phyloP scores from a whole-genome alignment of 139 green algal genomes.

The Ulvella scutata region DNA sequence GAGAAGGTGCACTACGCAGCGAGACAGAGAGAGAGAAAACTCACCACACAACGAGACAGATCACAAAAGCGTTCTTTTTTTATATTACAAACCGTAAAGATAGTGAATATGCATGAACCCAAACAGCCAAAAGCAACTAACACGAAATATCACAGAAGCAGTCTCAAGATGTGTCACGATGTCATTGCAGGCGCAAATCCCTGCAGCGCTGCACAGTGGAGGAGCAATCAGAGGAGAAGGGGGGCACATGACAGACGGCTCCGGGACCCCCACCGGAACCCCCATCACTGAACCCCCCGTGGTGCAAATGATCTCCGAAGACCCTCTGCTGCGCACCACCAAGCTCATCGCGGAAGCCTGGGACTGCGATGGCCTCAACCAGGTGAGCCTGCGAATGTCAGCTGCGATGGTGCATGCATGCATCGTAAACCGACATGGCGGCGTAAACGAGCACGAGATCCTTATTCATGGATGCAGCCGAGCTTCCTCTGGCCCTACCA shows the following conservation, averaged over 20 bases:
- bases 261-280: slow-evolving; percentile 70
- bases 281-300: slow-evolving; percentile 78
- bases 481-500: not conserved
- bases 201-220: not conserved
- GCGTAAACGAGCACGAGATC: not conserved
- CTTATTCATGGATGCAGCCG: not conserved
- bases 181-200: not conserved
- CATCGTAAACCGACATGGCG: not conserved
- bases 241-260: slow-evolving; percentile 49
- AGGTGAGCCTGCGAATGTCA: slow-evolving; percentile 38
- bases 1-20: too few relatives aligned
- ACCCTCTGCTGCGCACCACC: slow-evolving; percentile 70
- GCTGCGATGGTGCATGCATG: not conserved
- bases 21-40: too few relatives aligned
- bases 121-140: too few relatives aligned
- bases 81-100: too few relatives aligned
- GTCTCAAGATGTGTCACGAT: too few relatives aligned
- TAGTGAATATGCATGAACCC: too few relatives aligned
- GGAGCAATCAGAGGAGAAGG: slow-evolving; percentile 1
- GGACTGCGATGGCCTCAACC: slow-evolving; percentile 95
- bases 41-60: too few relatives aligned
- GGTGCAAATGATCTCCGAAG: slow-evolving; percentile 76
- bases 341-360: slow-evolving; percentile 98
- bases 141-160: too few relatives aligned
- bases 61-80: too few relatives aligned